Evolutionary conservation across 768 basidiomycete species (phyloP), one percentile per base, ranked within the genome.

Genomic region (Naganishia vaughanmartiniae): DNA sequence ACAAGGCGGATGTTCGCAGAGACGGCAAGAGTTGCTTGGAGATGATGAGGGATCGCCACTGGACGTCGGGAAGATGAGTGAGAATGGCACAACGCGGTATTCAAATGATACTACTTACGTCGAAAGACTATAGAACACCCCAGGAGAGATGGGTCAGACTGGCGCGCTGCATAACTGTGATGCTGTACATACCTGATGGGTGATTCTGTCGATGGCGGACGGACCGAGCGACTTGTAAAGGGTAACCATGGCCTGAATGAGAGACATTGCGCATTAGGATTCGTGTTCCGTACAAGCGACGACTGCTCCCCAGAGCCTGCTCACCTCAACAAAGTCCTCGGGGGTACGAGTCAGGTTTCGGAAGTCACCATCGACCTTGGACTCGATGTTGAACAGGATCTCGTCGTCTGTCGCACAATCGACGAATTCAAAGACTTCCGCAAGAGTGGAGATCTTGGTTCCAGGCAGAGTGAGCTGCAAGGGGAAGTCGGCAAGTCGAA

Each of bases 341-440:
- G 76, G 72, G 15, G 48, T 33, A n/a, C 76, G 63, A 5, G 79
- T 80, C 51, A 72, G 66, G 72, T 80, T 78, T 19, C 46, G 68
- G 42, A 66, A 68, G 39, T 74, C 74, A 26, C 73, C 67, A 57
- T 79, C 73, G 54, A 80, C 70, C 69, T 80, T 80, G 71, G 74
- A 72, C 82, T 92, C 91, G 72, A 92, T 88, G 77, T 91, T 91
- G 85, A 87, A 90, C 45, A 83, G 80, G 42, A 91, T 84, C 63
- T 83, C 81, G 66, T 87, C 87, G 46, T 85, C 79, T 0, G 87
- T 90, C 9, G 85, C 88, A 72, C 90, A 92, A 51, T 84, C 84
- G 10, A 87, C 89, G 76, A 92, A 91, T 54, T 86, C 85, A 74
- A 92, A 91, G 9, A 91, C 82, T 78, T 92, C 89, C 73, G 84